Conservation (phyloP, 306 rosid species). For the Cucurbita maxima region DNA sequence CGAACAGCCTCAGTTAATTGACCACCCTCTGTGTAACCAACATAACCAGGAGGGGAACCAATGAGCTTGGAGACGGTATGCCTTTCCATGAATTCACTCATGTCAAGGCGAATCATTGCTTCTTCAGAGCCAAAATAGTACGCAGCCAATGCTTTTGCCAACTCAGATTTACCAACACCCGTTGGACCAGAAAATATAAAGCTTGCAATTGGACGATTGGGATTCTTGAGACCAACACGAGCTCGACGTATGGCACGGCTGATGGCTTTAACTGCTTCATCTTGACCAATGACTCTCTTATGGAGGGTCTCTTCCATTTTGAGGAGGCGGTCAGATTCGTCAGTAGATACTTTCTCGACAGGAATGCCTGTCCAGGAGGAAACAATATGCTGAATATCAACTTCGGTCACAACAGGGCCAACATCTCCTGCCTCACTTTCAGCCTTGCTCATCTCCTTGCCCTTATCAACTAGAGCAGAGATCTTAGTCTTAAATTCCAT, state of each 20-base stretch:
- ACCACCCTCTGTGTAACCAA: slow-evolving; percentile 95
- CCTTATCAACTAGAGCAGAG: slow-evolving; percentile 61
- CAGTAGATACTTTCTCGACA: slow-evolving; percentile 84
- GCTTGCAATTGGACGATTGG: slow-evolving; percentile 91
- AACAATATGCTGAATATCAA: slow-evolving; percentile 80
- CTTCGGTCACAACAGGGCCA: slow-evolving; percentile 76
- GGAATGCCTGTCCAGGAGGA: slow-evolving; percentile 95
- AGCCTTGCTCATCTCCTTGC: slow-evolving; percentile 93
- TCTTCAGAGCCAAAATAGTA: slow-evolving; percentile 94
- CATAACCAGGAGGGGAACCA: slow-evolving; percentile 96
- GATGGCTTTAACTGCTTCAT: slow-evolving; percentile 90
- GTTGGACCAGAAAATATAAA: slow-evolving; percentile 97
- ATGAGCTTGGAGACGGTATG: slow-evolving; percentile 90
- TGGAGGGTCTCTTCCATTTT: slow-evolving; percentile 97
- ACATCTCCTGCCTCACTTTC: slow-evolving; percentile 89
- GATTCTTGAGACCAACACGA: slow-evolving; percentile 88
- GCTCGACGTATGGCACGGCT: slow-evolving; percentile 91
- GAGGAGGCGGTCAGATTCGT: slow-evolving; percentile 91
- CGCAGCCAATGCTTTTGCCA: slow-evolving; percentile 80
- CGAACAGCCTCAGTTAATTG: slow-evolving; percentile 94
- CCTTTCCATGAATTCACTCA: slow-evolving; percentile 98
- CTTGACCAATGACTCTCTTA: slow-evolving; percentile 74
- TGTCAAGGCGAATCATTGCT: slow-evolving; percentile 93
- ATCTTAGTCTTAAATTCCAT: slow-evolving; percentile 90
- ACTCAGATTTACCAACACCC: slow-evolving; percentile 95